phyloP scores from a whole-genome alignment of 352 stramenopile genomes.

The Phytophthora pseudosyringae region DNA sequence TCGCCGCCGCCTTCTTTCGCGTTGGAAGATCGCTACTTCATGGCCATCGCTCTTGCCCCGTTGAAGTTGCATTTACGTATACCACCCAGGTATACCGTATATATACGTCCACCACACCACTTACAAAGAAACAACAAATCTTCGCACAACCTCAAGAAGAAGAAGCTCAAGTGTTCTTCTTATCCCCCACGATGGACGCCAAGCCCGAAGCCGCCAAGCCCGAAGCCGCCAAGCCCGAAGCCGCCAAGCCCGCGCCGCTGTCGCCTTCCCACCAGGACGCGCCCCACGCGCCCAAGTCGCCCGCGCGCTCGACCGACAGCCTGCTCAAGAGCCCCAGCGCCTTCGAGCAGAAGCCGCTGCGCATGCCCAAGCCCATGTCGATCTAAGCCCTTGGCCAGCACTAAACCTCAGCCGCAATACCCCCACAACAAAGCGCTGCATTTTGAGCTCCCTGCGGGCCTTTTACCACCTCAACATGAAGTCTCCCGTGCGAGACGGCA shows the following conservation, averaged over 20 bases:
- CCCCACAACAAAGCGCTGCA: neutral
- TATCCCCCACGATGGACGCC: conserved; percentile 16
- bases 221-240: conserved; percentile 10
- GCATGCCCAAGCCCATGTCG: conserved; percentile 73
- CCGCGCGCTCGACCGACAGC: conserved; percentile 21
- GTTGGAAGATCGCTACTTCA: neutral
- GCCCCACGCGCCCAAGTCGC: conserved; percentile 22
- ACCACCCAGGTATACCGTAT: neutral
- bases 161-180: conserved; percentile 8
- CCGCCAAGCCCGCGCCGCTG: conserved; percentile 10
- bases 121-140: conserved; percentile 10
- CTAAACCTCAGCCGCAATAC: neutral
- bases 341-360: conserved; percentile 66
- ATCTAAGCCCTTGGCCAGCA: conserved; percentile 41
- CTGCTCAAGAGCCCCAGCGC: conserved; percentile 53
- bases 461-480: conserved; percentile 1
- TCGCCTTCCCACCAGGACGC: neutral
- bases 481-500: no score
- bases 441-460: neutral
- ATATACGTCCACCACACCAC: conserved; percentile 5
- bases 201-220: conserved; percentile 7
- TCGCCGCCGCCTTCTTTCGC: neutral
- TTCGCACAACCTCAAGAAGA: conserved; percentile 22
- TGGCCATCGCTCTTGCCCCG: neutral
- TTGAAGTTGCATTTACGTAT: conserved; percentile 12